Evolutionary conservation across 129 eudicot genomes (phyloP), one percentile per base, ranked within the genome.

Genomic region (Mikania micrantha): DNA sequence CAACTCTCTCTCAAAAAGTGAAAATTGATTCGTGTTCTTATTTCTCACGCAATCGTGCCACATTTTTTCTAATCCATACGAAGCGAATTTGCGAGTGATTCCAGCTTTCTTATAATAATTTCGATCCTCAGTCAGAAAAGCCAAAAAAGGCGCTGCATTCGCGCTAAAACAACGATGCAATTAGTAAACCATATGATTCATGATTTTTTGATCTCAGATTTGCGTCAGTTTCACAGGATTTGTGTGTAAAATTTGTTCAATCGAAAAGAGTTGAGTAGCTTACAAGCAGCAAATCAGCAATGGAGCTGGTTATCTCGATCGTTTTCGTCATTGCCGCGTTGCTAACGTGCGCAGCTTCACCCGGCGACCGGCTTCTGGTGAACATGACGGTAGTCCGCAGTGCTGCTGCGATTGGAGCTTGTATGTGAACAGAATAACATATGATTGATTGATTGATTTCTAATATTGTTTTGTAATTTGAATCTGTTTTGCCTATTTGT

Each of bases 351-450:
- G 73, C 87, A 24, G 67, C 70, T 54, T 53, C 60, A 9, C 74
- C 90, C 71, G 83, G 56, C 9, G 74, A 71, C 10, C 83, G 87
- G 10, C 87, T 83, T 71, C 75, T 78, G 50, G 97, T 91, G 59
- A 75, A 64, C 25, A 91, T 91, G 90, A 91, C 88, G 28, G 42
- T 91, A 47, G 93, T 91, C 42, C 80, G 73, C 10, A 75, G 81
- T 73, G 93, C 97, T 25, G 78, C 83, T 52, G 75, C 70, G 9
- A 29, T 73, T 42, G 93, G 85, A 39, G 97, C 97, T 47, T 91
- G 97, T 90, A 80, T 16, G 91, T 79, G 22, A 48, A 59, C 35
- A 24, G 24, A 38, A 2, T 47, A 21, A 25, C 31, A 17, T 39
- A 5, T 12, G 24, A 21, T 28, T n/a, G n/a, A 4, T 1, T 2